Base-by-base conservation (phyloP, 129 eudicot genomes). In the Centrapalus pauciflorus region DNA sequence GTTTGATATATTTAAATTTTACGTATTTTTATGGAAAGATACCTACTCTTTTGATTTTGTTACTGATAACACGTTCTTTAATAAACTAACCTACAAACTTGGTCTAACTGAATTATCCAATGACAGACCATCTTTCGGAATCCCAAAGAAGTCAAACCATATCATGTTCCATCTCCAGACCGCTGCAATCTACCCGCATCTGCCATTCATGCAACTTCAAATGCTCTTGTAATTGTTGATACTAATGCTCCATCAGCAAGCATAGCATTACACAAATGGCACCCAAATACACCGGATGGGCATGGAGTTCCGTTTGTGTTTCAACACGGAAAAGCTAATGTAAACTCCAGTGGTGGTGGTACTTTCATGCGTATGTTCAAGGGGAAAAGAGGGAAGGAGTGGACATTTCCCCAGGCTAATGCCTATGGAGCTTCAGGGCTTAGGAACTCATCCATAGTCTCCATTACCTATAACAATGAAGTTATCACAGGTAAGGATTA, bases 281-380 rank as follows among this genome's bases (percentile, higher is more conserved):
- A 88, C 71, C 98, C 98, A 48, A 92, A 92, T 72, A 92, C 96
- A 19, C 96, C 96, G 3, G 98, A 92, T 81, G 95, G 88, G 54
- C 84, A 72, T 59, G 98, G 95, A 30, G 35, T 80, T 48, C 98
- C 98, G 6, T 92, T 92, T 70, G 79, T 88, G 55, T 92, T 92
- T 75, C 95, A 92, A 66, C 96, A 83, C 43, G 95, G 95, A 45
- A 88, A 83, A 70, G 67, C 85, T 41, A 70, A 57, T 61, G 23
- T 69, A 16, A 84, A 54, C 62, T 65, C 93, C 37, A 58, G 83
- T 64, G 79, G 62, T 64, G 85, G 61, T 70, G 96, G 94, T 50
- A 71, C 86, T 32, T 85, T 92, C 35, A 79, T 88, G 87, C 94
- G 98, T 34, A 79, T 88, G 73, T 85, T 92, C 66, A 81, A 75